Evolutionary conservation across 2,329 filamentous ascomycete genomes (phyloP), one percentile per base, ranked within the genome.

Genomic region (Fusarium camptoceras): DNA sequence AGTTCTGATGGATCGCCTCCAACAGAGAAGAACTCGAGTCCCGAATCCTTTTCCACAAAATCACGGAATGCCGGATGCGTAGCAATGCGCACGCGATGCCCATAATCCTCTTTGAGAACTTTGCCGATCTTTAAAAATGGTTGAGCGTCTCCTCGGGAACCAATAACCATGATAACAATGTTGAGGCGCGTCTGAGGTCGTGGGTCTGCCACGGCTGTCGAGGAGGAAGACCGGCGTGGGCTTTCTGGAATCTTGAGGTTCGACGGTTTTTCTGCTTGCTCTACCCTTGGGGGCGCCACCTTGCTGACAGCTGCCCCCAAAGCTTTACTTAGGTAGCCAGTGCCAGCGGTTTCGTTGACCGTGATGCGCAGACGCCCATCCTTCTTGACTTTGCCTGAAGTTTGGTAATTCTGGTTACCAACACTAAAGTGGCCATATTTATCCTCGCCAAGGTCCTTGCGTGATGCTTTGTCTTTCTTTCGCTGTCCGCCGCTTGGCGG

Each of bases 131-230:
- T 89, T 22, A 96, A 79, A 66, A 96, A 96, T 0, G 93, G 93
- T 76, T 96, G 93, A 4, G 92, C 90, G 75, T 96, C 93, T 37
- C 93, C 93, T 50, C 93, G 85, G 5, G 89, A 92, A 5, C 93
- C 93, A 72, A 95, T 94, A 9, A 95, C 91, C 87, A 94, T 94
- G 73, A 95, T 90, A 28, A 94, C 92, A 55, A 96, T 91, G 77
- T 94, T 94, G 48, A 96, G 81, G 7, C 70, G 82, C 3, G 89
- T 85, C n/a, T 78, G 79, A 22, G 76, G 78, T 15, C 68, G 55
- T 11, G 73, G 74, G 16, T 80, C 75, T 1, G 76, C 71, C 5
- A 76, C 70, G 10, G 76, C 75, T 6, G 78, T 79, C 5, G 77
- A 77, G 1, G 77, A 75, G 6, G 80, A 79, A 1, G 79, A 78